phyloP scores from a whole-genome alignment of 331 rosid genomes.

The Quercus tomentella region DNA sequence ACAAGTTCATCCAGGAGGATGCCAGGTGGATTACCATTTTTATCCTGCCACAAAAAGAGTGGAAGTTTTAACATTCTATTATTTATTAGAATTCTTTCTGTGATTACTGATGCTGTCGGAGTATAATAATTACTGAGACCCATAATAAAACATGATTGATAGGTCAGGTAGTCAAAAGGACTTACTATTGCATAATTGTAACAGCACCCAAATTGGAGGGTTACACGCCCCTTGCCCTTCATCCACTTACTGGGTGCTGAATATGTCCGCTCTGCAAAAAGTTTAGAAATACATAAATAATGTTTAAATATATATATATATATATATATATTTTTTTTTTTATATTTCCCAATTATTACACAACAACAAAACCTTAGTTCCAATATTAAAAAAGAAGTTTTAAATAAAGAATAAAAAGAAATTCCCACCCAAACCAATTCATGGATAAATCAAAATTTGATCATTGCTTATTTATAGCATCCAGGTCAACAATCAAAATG shows the following conservation, averaged over 20 bases:
- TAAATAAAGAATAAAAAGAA: not conserved
- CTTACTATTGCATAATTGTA: conserved; percentile 87
- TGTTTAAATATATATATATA: not conserved
- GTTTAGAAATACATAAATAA: not conserved
- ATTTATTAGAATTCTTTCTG: not conserved
- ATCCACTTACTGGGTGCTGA: conserved; percentile 93
- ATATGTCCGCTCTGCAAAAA: conserved; percentile 73
- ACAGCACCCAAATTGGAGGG: conserved; percentile 92
- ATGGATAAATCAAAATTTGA: not conserved
- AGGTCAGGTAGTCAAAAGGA: not conserved
- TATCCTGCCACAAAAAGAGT: conserved; percentile 59
- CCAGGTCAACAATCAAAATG: conserved; percentile 14
- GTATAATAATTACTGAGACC: conserved; percentile 3
- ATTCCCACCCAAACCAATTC: not conserved
- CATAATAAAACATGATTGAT: not conserved
- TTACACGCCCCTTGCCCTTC: conserved; percentile 91
- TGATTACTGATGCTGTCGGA: not conserved
- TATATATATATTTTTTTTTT: not conserved
- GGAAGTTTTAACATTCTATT: conserved; percentile 8
- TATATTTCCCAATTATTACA: not conserved
- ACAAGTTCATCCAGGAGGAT: conserved; percentile 51
- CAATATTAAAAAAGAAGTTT: no score
- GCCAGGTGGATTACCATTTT: conserved; percentile 87
- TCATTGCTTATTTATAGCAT: not conserved
- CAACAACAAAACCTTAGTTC: not conserved